These are phyloP conservation scores for Suillus sp. DNA, from an alignment of 768 basidiomycete genomes.

Conservation along the genomic window DNA sequence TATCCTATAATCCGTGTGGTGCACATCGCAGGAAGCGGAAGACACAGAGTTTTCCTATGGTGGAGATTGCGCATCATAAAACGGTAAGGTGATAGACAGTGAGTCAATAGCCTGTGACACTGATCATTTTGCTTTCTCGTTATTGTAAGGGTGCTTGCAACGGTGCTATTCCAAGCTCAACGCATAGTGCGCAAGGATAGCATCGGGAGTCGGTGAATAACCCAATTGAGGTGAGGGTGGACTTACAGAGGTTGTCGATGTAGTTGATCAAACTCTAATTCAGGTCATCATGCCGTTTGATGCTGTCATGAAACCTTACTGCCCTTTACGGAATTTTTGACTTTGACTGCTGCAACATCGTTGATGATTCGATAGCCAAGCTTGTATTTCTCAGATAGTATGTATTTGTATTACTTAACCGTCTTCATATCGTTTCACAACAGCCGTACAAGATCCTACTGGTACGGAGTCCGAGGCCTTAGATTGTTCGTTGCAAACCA, in stretches of 20 bases:
- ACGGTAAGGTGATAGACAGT: background rate
- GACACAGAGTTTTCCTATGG: conserved; percentile 8
- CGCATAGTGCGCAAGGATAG: background rate
- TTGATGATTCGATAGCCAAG: background rate
- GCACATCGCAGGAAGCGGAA: background rate
- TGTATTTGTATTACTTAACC: background rate
- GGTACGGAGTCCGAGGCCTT: background rate
- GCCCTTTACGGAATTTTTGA: background rate
- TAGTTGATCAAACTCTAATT: background rate
- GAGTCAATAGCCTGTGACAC: background rate
- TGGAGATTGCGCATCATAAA: background rate
- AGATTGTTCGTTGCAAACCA: background rate
- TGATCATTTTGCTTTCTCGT: background rate
- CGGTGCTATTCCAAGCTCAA: background rate
- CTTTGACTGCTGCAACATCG: background rate
- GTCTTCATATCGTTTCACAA: background rate
- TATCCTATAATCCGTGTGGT: background rate
- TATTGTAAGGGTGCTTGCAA: background rate
- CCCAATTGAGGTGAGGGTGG: background rate
- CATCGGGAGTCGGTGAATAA: background rate
- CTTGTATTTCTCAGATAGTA: background rate
- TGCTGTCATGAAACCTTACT: background rate
- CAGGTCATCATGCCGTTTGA: background rate
- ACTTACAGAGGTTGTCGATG: background rate
- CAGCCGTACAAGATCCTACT: background rate